Conservation (phyloP, 116 monocot genomes). For the Papilionanthe hybrid region DNA sequence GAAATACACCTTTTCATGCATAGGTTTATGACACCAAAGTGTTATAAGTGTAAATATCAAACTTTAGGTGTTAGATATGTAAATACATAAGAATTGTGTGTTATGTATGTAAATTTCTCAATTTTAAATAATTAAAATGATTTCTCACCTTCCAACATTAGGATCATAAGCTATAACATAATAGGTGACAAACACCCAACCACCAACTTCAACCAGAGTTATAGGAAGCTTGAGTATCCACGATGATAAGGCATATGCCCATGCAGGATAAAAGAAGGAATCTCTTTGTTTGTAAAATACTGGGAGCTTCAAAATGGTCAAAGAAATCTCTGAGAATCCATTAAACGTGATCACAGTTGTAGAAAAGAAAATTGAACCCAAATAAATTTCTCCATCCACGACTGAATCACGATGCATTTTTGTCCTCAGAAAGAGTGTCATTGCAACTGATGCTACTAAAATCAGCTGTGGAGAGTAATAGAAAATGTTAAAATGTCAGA, state of each 20-base stretch:
- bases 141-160: slow-evolving; percentile 37
- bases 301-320: slow-evolving; percentile 47
- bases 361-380: slow-evolving; percentile 56
- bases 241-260: slow-evolving; percentile 45
- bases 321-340: slow-evolving; percentile 44
- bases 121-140: too few relatives aligned
- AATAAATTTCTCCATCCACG: slow-evolving; percentile 34
- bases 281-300: slow-evolving; percentile 61
- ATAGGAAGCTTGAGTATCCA: slow-evolving; percentile 55
- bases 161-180: slow-evolving; percentile 61
- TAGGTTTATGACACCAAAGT: too few relatives aligned
- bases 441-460: slow-evolving; percentile 30
- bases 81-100: too few relatives aligned
- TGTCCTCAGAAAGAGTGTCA: slow-evolving; percentile 73
- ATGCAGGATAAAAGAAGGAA: slow-evolving; percentile 48
- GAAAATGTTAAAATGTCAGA: neutral
- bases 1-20: too few relatives aligned
- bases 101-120: too few relatives aligned
- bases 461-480: slow-evolving; percentile 6
- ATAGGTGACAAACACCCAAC: slow-evolving; percentile 35
- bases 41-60: too few relatives aligned
- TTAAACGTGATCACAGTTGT: slow-evolving; percentile 39
- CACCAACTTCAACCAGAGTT: slow-evolving; percentile 27
- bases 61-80: too few relatives aligned
- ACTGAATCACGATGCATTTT: slow-evolving; percentile 46